Percentiles rank a stretch among this genome's conserved stretches.
phyloP scores from a whole-genome alignment of 768 basidiomycete genomes.

The Fistulinella prunicolor region DNA sequence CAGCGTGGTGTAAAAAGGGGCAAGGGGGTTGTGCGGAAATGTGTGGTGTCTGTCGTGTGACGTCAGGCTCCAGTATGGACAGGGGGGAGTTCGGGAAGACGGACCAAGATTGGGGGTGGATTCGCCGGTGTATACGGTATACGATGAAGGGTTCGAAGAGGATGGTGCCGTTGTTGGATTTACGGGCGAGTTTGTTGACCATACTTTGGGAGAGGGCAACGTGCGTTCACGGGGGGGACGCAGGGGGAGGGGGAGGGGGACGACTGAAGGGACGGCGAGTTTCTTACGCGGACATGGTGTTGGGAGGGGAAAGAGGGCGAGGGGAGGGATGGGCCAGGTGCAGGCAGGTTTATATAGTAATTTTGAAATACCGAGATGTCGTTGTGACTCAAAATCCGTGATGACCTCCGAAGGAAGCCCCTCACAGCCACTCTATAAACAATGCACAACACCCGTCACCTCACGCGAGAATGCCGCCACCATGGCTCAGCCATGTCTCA shows the following conservation, averaged over 20 bases:
- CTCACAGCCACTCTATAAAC: slow-evolving; percentile 26
- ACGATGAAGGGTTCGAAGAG: slow-evolving; percentile 86
- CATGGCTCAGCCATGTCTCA: slow-evolving; percentile 2
- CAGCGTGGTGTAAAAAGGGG: slow-evolving; percentile 18
- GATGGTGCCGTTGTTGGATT: slow-evolving; percentile 81
- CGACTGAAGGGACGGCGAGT: slow-evolving; percentile 3
- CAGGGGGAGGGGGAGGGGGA: slow-evolving; percentile 16
- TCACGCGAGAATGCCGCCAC: slow-evolving; percentile 28
- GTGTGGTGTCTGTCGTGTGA: slow-evolving; percentile 20
- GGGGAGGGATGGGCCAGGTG: slow-evolving; percentile 20
- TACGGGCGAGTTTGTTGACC: slow-evolving; percentile 81
- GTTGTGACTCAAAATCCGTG: slow-evolving; percentile 34
- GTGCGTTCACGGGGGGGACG: slow-evolving; percentile 25
- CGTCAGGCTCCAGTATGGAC: neutral
- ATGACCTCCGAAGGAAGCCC: slow-evolving; percentile 32
- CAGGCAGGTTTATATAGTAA: slow-evolving; percentile 45
- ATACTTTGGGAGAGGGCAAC: slow-evolving; percentile 46
- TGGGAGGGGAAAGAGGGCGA: slow-evolving; percentile 23
- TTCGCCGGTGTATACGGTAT: slow-evolving; percentile 75
- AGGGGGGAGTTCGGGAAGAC: slow-evolving; percentile 3
- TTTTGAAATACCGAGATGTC: slow-evolving; percentile 29
- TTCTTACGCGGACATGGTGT: slow-evolving; percentile 40
- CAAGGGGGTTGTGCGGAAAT: slow-evolving; percentile 1
- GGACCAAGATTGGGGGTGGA: slow-evolving; percentile 13
- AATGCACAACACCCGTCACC: slow-evolving; percentile 19